These are phyloP conservation scores for Chaetomium strumarium DNA, from an alignment of 2,329 filamentous ascomycete genomes.

Conservation along the genomic window DNA sequence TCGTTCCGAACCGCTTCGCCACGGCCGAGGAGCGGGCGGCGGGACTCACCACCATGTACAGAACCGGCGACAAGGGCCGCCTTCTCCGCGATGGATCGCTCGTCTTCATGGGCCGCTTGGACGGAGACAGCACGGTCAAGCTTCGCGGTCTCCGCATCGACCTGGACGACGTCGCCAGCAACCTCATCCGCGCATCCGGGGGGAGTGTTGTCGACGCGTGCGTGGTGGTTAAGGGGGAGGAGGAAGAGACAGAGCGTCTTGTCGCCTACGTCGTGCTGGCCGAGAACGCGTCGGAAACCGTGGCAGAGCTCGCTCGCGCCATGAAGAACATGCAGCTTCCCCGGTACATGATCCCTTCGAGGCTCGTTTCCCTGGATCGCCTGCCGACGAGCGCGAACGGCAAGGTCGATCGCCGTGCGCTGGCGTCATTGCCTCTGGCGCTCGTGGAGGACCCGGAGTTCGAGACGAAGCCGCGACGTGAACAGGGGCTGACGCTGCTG, in stretches of 20 bases:
- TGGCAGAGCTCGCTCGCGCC: background rate
- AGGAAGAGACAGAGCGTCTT: background rate
- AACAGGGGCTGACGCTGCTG: background rate
- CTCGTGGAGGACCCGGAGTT: background rate
- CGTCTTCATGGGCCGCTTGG: conserved; percentile 9
- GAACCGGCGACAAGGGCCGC: conserved; percentile 4
- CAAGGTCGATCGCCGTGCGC: background rate
- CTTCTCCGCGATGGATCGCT: conserved; percentile 1
- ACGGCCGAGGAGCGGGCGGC: background rate
- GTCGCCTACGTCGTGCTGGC: background rate
- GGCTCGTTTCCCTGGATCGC: background rate
- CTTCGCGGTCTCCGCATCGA: conserved; percentile 8
- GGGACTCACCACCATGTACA: background rate
- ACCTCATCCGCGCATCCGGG: background rate
- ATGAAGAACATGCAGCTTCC: background rate
- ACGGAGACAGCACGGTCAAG: conserved; percentile 3
- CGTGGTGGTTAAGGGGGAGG: background rate
- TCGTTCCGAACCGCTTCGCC: conserved; percentile 1
- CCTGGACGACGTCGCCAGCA: background rate
- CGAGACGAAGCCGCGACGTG: background rate
- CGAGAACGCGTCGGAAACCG: background rate
- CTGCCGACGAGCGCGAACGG: background rate
- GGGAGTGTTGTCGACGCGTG: background rate
- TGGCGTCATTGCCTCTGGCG: background rate
- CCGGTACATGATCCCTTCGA: background rate